Base-by-base conservation (phyloP, 2,329 filamentous ascomycete genomes). In the Exutisphaerella laricina region DNA sequence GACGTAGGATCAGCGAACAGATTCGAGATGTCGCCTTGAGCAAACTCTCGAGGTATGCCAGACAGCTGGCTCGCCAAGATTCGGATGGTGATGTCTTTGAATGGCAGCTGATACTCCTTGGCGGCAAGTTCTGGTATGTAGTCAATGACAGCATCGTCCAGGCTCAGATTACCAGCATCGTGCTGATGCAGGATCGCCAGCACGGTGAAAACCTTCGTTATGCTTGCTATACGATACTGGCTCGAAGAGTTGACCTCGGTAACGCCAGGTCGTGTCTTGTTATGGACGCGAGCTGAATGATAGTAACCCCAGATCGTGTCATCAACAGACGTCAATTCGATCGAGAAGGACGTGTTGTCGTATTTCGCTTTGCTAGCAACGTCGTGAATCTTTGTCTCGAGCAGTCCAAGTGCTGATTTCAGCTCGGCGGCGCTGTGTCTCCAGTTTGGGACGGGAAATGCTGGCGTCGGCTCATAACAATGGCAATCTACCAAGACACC, bases 121-220 rank as follows among this genome's bases (percentile, higher is more conserved):
- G 64, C 56, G 1, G 58, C 56, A 0, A 80, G 65, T 21, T 74
- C 72, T 0, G 75, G 74, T 3, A 71, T 64, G 3, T 76, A 44
- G 0, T 56, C 29, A 0, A 65, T 63, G 0, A 78, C 49, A 22
- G 76, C 69, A 4, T 66, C 67, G 4, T 70, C 66, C 0, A 79
- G 62, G 2, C 57, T 58, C 0, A 79, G 50, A 0, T 70, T 60
- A 0, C 73, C 74, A 5, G 70, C 66, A 20, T 78, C 72, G 2
- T 78, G 72, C 38, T 73, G 73, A 40, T 78, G 70, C 9, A 80
- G 55, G 2, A 70, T 66, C 2, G 74, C 72, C 36, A 80, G 67
- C 2, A 68, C 68, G 2, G 75, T 70, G 41, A 77, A 56, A 2
- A 78, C 57, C 41, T 71, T 71, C 4, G 67, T 68, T 40, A 61